Percentiles rank a stretch among this genome's conserved stretches.
These are phyloP conservation scores for Globisporangium paroecandrum DNA, from an alignment of 352 stramenopile species.

Conservation along the genomic window DNA sequence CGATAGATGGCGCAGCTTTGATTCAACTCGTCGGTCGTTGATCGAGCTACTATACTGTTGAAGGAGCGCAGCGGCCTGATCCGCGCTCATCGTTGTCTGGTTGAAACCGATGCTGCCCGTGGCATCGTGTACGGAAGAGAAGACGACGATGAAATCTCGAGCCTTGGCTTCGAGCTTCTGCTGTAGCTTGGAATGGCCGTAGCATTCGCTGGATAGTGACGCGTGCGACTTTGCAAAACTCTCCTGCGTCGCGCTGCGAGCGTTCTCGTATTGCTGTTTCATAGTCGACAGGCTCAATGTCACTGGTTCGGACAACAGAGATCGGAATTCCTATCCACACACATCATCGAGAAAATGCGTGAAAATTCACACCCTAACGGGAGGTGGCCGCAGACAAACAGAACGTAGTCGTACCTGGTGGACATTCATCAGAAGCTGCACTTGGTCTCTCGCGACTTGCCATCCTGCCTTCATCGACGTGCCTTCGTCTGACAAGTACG, in stretches of 20 bases:
- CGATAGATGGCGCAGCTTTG: slow-evolving; percentile 42
- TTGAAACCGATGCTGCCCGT: slow-evolving; percentile 16
- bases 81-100: slow-evolving; percentile 27
- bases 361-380: no score
- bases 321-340: slow-evolving; percentile 61
- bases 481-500: slow-evolving; percentile 39
- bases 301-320: slow-evolving; percentile 65
- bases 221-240: slow-evolving; percentile 53
- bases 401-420: slow-evolving; percentile 28
- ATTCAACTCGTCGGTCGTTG: slow-evolving; percentile 33
- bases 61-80: slow-evolving; percentile 27
- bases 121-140: slow-evolving; percentile 27
- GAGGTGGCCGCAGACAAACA: no score
- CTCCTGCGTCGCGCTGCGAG: slow-evolving; percentile 53
- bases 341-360: not conserved
- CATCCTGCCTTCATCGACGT: slow-evolving; percentile 51
- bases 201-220: slow-evolving; percentile 42
- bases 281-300: slow-evolving; percentile 70
- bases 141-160: slow-evolving; percentile 34
- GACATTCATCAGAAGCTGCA: slow-evolving; percentile 54
- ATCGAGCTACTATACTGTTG: slow-evolving; percentile 20
- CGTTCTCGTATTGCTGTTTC: slow-evolving; percentile 74
- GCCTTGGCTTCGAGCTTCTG: slow-evolving; percentile 62
- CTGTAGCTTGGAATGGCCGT: slow-evolving; percentile 44
- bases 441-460: slow-evolving; percentile 58